phyloP scores from a whole-genome alignment of 805 yeast species.

The Sungouiozyma ichnusensis region DNA sequence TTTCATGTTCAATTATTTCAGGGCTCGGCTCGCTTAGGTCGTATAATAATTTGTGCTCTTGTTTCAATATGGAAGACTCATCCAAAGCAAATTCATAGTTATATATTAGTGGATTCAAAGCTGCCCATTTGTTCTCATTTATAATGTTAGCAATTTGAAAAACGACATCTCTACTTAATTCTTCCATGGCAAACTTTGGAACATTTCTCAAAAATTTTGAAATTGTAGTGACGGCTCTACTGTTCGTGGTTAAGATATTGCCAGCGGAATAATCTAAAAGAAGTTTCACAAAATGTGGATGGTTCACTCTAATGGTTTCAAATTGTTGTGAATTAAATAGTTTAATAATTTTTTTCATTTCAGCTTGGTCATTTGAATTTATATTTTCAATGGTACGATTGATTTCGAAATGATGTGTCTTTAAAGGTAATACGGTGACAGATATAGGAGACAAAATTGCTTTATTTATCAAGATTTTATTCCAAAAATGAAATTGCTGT shows the following conservation, averaged over 20 bases:
- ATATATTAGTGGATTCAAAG: background rate
- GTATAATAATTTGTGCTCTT: slow-evolving; percentile 33
- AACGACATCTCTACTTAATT: slow-evolving; percentile 44
- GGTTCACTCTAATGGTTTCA: slow-evolving; percentile 6
- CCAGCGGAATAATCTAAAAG: slow-evolving; percentile 49
- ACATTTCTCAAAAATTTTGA: slow-evolving; percentile 29
- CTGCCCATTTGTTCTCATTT: slow-evolving; percentile 11
- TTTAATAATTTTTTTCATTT: slow-evolving; percentile 19
- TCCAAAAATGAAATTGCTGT: slow-evolving; percentile 36
- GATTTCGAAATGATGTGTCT: slow-evolving; percentile 28
- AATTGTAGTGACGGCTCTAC: slow-evolving; percentile 33
- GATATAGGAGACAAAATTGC: slow-evolving; percentile 32
- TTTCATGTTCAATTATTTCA: background rate
- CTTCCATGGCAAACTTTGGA: slow-evolving; percentile 24
- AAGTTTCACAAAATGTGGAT: slow-evolving; percentile 34
- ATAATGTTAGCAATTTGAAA: slow-evolving; percentile 37
- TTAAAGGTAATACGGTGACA: slow-evolving; percentile 36
- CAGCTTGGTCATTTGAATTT: slow-evolving; percentile 12
- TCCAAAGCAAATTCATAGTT: slow-evolving; percentile 35
- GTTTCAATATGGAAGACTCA: slow-evolving; percentile 32
- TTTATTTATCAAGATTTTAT: slow-evolving; percentile 24
- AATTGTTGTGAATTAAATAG: slow-evolving; percentile 12
- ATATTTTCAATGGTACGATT: slow-evolving; percentile 24
- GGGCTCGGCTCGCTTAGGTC: slow-evolving; percentile 8
- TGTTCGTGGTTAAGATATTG: slow-evolving; percentile 29